Evolutionary conservation across 352 stramenopile genomes (phyloP).

Genomic region (Pythium rhizo-oryzae): DNA sequence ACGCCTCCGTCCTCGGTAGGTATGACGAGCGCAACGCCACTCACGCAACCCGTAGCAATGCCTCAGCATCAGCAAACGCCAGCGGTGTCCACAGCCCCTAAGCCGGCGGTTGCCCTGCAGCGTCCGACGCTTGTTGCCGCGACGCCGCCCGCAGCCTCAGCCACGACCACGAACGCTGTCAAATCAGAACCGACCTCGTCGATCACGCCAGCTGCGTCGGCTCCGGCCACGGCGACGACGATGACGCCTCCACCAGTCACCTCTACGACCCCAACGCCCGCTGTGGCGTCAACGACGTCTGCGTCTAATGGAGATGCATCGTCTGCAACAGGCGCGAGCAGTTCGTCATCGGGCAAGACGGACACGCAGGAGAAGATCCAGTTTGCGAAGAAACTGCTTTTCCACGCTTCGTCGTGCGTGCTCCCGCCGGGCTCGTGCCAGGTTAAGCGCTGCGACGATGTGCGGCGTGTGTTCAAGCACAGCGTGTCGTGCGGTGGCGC

Average conservation of each 20-base stretch:
- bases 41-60: slow-evolving; percentile 1
- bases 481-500: slow-evolving; percentile 72
- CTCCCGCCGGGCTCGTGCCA: slow-evolving; percentile 64
- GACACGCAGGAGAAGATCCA: slow-evolving; percentile 84
- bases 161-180: slow-evolving; percentile 4
- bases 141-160: slow-evolving; percentile 2
- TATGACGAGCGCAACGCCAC: no score
- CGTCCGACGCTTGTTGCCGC: slow-evolving; percentile 28
- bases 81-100: not conserved
- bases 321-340: not conserved
- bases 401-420: slow-evolving; percentile 72
- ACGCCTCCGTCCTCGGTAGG: no score
- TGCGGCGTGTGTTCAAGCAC: slow-evolving; percentile 86
- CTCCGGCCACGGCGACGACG: not conserved
- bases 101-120: slow-evolving; percentile 20
- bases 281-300: slow-evolving; percentile 19
- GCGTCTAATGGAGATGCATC: not conserved
- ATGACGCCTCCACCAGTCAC: not conserved
- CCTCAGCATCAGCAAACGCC: not conserved
- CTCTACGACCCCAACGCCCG: not conserved
- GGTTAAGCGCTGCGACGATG: slow-evolving; percentile 88
- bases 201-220: not conserved
- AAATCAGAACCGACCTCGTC: slow-evolving; percentile 15
- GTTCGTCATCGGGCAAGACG: slow-evolving; percentile 2
- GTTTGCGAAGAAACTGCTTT: slow-evolving; percentile 82